Conservation (phyloP, 2,329 filamentous ascomycete genomes). For the Arthrobotrys iridis region DNA sequence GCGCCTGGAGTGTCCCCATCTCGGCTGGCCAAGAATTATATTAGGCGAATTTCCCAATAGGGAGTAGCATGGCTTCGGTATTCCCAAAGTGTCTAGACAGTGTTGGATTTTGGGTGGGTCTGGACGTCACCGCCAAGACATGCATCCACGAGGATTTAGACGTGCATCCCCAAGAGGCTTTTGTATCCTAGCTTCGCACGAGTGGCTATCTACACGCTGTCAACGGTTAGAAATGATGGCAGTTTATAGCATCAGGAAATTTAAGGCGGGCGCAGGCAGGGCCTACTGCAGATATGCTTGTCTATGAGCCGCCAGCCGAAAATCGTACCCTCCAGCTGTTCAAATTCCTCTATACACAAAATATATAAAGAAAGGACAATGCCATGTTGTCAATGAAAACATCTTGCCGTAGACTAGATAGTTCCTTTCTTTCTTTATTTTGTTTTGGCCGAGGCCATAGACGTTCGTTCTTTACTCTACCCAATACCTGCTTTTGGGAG, state of each 20-base stretch:
- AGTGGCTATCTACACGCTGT: background rate
- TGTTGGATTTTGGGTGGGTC: background rate
- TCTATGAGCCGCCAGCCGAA: background rate
- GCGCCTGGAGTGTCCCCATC: constrained; percentile 11
- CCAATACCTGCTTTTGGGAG: background rate
- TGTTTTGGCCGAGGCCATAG: constrained; percentile 13
- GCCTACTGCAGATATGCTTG: background rate
- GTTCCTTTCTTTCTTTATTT: background rate
- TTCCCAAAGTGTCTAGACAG: constrained; percentile 4
- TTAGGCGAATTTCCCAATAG: constrained; percentile 21
- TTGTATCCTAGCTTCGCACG: background rate
- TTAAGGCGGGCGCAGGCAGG: constrained; percentile 12
- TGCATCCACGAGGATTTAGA: background rate
- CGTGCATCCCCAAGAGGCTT: constrained; percentile 7
- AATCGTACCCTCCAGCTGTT: background rate
- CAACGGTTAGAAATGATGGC: background rate
- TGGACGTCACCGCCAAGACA: constrained; percentile 29
- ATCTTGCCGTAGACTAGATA: background rate
- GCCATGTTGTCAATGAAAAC: background rate
- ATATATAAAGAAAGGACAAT: constrained; percentile 3
- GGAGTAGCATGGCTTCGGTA: constrained; percentile 21
- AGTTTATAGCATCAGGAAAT: constrained; percentile 9
- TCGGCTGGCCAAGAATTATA: constrained; percentile 26
- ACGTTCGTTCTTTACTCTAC: constrained; percentile 2
- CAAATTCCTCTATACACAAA: too few relatives aligned